Evolutionary conservation across 179 eudicot species (phyloP), one percentile per base, ranked within the genome.

Genomic region (Drosera spatulata): DNA sequence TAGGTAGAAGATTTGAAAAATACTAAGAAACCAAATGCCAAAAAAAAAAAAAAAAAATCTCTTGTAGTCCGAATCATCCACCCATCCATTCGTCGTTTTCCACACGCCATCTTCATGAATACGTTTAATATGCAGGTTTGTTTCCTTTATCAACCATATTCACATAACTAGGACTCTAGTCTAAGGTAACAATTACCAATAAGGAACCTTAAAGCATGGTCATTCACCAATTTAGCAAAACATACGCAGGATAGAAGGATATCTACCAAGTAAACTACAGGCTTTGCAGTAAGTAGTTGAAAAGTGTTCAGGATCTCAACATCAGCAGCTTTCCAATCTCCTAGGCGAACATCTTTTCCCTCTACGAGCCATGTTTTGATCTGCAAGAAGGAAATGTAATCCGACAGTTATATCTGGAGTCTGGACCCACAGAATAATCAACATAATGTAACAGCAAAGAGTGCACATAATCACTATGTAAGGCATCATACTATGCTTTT

Each of bases 301-400:
- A 93, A 93, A 62, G 96, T 81, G 74, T 93, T 93, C 71, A 93
- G 62, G 58, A 93, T 80, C 75, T 93, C 96, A 65, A 93, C 77
- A 58, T 93, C 99, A 44, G 93, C 96, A 70, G 93, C 85, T 80
- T 93, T 93, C 99, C 99, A 93, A 5, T 89, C 99, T 68, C 95
- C 95, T 52, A 86, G 62, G 56, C 96, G 93, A 51, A 89, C 77
- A 66, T 93, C 99, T 64, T 93, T 93, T 64, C 95, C 96, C 69
- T 80, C 95, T 61, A 74, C 84, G 39, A 93, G 72, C 85, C 81
- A 82, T 55, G 89, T 52, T 74, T 84, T 86, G 53, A 93, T 83
- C 99, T 93, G 75, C 15, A 73, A 43, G 56, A 62, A 60, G 7
- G 53, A 64, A 62, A 62, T 7, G 7, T 7, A 43, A 7, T 43